phyloP scores from a whole-genome alignment of 1,284 basidiomycete genomes.

The Cutaneotrichosporon spelunceum region DNA sequence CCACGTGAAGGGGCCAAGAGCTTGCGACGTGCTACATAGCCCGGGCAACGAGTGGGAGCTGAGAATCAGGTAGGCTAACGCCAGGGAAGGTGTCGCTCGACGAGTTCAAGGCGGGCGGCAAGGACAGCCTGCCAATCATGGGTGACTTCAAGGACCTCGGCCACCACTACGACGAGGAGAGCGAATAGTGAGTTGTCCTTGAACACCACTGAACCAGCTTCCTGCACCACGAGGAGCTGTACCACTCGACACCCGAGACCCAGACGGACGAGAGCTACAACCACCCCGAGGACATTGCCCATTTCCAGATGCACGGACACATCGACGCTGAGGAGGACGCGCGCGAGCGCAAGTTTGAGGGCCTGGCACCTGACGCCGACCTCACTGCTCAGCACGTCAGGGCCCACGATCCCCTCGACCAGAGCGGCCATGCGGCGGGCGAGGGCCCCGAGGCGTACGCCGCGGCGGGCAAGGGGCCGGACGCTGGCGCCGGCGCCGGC shows the following conservation, averaged over 20 bases:
- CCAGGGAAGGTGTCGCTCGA: conserved; percentile 64
- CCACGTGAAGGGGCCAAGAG: too few relatives aligned
- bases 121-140: conserved; percentile 75
- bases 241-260: conserved; percentile 91
- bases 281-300: conserved; percentile 67
- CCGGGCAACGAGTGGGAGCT: too few relatives aligned
- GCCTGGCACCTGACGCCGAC: conserved; percentile 40
- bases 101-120: conserved; percentile 77
- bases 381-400: conserved; percentile 43
- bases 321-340: conserved; percentile 78
- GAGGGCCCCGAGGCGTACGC: conserved; percentile 33
- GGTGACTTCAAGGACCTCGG: conserved; percentile 84
- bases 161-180: conserved; percentile 57
- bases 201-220: conserved; percentile 60
- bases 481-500: too few relatives aligned
- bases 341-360: conserved; percentile 49
- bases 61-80: too few relatives aligned
- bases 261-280: conserved; percentile 92
- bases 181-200: conserved; percentile 52
- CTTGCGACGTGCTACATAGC: too few relatives aligned
- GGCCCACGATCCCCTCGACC: conserved; percentile 44
- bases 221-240: conserved; percentile 90
- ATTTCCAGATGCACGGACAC: conserved; percentile 64
- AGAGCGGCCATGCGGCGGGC: conserved; percentile 42
- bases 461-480: conserved; percentile 4